Base-by-base conservation (phyloP, 2,329 filamentous ascomycete genomes). In the Trichoderma aggressivum region DNA sequence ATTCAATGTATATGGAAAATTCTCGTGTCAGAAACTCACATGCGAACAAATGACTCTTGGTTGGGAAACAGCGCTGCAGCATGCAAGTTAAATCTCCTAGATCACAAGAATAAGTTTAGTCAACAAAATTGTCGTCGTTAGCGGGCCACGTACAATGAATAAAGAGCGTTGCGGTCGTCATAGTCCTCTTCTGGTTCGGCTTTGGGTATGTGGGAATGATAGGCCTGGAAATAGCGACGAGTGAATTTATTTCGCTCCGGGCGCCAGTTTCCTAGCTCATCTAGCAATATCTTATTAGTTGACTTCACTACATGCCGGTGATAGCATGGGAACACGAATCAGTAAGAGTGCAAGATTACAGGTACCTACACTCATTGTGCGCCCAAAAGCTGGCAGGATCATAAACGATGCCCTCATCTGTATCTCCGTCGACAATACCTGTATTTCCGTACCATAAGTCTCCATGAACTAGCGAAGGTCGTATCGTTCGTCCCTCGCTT, bases 381-480 rank as follows among this genome's bases (percentile, higher is more conserved):
- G 77, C 83, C 70, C 79, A 85, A 61, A 82, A 83, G 50, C 76
- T 80, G 55, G 78, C 78, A 0, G 82, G 76, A 72, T 85, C 83
- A 72, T 83, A 85, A 1, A 84, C 73, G 3, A 84, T 71, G 10
- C 77, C 74, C 47, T 77, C 61, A 1, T 73, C 75, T 1, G 75
- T 81, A 6, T 77, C 72, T 7, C 72, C 59, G 39, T 82, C 77
- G 0, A 79, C 77, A 0, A 76, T 78, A 7, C 78, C 71, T 24
- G 64, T 8, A 72, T 85, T 85, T 5, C 73, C 81, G 65, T 79
- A 77, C 82, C 82, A 85, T 5, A 85, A 74, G 63, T 85, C 82
- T 0, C 82, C 82, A 62, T 86, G 84, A 1, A 86, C 76, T 1
- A 86, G 76, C 0, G 76, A 79, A 1, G 84, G 84, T 61, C 82